Evolutionary conservation across 345 rosid species (phyloP), one percentile per base, ranked within the genome.

Genomic region (Hibiscus mutabilis): DNA sequence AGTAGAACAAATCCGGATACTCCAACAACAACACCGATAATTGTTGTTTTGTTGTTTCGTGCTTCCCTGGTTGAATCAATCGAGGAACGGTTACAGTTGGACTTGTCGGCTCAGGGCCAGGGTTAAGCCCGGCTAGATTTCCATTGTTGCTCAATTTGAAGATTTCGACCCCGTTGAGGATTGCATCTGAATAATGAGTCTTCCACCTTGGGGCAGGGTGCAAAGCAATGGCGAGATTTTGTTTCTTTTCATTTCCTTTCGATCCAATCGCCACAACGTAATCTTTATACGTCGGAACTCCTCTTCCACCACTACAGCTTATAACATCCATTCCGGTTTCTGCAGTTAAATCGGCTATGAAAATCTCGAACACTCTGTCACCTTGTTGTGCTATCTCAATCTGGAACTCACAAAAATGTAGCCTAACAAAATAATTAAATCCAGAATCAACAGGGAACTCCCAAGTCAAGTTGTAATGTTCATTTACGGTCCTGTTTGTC

Each of bases 401-500:
- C 60, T 57, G 60, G 60, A 57, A 57, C 60, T 57, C 60, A 57
- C 60, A 57, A 57, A 57, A 57, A 22, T 57, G 60, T 22, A 57
- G 22, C 31, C 60, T 22, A 57, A 57, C 60, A 57, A 57, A 24
- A 57, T 57, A 57, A 57, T 10, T 57, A 22, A 57, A 57, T 11
- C 60, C 60, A 21, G 60, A 57, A 57, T 57, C 60, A 22, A 57
- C 60, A 57, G 60, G 60, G 60, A 57, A 57, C 31, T 57, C 60
- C 60, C 60, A 57, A 57, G 31, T 57, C 60, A 57, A 57, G 60
- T 57, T 57, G 60, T 57, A 57, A 57, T 21, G 29, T 57, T 22
- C 60, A 57, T 57, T 57, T 11, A 57, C 3, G 22, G 31, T 57
- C 14, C 2, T 3, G 29, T 57, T 22, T 24, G 0, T 57, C 31